Evolutionary conservation across 352 stramenopile genomes (phyloP).

Genomic region (Thraustochytrium sp.): DNA sequence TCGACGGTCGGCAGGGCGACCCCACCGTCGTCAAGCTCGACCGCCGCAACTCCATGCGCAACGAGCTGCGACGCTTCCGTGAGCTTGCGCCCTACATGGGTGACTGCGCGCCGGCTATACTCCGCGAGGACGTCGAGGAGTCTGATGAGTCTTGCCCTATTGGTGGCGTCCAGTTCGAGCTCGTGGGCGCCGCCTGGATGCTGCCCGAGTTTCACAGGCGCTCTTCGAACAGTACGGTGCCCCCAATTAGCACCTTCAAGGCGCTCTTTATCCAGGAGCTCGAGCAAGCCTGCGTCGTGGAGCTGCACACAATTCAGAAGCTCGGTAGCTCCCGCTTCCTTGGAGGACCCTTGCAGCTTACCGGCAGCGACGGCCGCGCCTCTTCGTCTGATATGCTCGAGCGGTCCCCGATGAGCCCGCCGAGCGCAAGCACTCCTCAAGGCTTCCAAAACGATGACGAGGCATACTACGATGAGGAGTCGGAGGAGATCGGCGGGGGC

Average conservation of each 20-base stretch:
- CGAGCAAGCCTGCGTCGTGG: neutral
- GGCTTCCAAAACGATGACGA: too few species aligned
- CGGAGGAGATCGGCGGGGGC: too few species aligned
- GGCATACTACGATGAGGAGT: too few species aligned
- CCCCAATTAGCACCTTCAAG: constrained; percentile 11
- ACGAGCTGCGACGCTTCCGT: neutral
- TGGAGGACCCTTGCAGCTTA: too few species aligned
- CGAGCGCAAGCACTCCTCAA: too few species aligned
- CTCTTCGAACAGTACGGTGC: neutral
- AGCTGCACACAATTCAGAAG: neutral
- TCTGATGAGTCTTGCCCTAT: neutral
- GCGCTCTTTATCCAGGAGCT: neutral
- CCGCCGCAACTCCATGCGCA: neutral
- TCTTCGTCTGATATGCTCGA: too few species aligned
- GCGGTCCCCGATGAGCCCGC: too few species aligned
- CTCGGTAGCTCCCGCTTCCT: too few species aligned
- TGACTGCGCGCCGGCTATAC: constrained; percentile 4
- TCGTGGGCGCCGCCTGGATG: constrained; percentile 20
- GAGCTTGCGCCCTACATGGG: constrained; percentile 2
- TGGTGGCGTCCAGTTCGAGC: constrained; percentile 26
- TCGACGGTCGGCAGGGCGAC: neutral
- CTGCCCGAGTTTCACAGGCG: constrained; percentile 10
- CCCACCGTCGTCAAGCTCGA: constrained; percentile 34
- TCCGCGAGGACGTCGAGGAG: neutral
- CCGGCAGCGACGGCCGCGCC: too few species aligned